These are phyloP conservation scores for Bauhinia variegata DNA, from an alignment of 306 rosid genomes.

Conservation along the genomic window DNA sequence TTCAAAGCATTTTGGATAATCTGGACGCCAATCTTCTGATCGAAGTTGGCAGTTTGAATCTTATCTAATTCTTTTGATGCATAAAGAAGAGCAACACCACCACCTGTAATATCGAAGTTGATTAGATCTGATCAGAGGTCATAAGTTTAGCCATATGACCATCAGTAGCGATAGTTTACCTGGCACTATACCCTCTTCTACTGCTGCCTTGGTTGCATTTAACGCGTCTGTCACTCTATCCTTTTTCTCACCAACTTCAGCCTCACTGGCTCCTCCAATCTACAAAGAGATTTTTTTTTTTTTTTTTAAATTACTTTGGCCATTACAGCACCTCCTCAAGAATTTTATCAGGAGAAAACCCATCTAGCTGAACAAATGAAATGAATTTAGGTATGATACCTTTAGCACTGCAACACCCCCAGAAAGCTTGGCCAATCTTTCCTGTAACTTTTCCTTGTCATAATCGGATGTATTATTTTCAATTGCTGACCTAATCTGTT, in stretches of 20 bases:
- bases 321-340: slow-evolving; percentile 12
- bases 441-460: slow-evolving; percentile 93
- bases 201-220: slow-evolving; percentile 74
- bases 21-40: slow-evolving; percentile 94
- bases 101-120: slow-evolving; percentile 49
- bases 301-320: slow-evolving; percentile 7
- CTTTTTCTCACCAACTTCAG: slow-evolving; percentile 82
- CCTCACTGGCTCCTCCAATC: slow-evolving; percentile 88
- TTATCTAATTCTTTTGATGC: slow-evolving; percentile 86
- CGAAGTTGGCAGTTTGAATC: slow-evolving; percentile 84
- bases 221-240: slow-evolving; percentile 71
- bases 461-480: slow-evolving; percentile 88
- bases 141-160: background rate
- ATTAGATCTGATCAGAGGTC: slow-evolving; percentile 7
- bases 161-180: slow-evolving; percentile 36
- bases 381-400: slow-evolving; percentile 39
- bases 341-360: background rate
- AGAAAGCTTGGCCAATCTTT: slow-evolving; percentile 91
- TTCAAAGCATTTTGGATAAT: slow-evolving; percentile 92
- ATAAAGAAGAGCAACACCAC: slow-evolving; percentile 94
- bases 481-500: slow-evolving; percentile 79
- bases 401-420: slow-evolving; percentile 98
- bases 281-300: slow-evolving; percentile 28
- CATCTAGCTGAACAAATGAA: background rate
- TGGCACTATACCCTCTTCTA: slow-evolving; percentile 69